Evolutionary conservation across 306 rosid species (phyloP), one percentile per base, ranked within the genome.

Genomic region (Gastrolobium bilobum): DNA sequence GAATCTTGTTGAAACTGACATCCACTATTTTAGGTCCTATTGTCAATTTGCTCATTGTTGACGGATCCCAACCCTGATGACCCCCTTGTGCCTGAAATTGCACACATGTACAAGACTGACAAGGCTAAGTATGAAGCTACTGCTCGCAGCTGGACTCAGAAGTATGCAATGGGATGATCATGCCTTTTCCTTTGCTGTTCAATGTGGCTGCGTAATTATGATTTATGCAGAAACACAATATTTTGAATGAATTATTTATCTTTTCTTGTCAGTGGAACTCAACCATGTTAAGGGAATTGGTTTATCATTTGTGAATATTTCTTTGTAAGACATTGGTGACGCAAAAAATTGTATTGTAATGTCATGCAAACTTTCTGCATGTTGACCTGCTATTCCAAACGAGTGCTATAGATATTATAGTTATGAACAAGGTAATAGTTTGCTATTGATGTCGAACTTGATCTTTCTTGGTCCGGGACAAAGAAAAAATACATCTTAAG

Each of bases 61-160:
- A 93, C 97, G 3, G 95, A 91, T 76, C 97, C 97, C 79, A 93
- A 90, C 82, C 97, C 98, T 0, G 97, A 93, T 9, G 98, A 93
- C 68, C 98, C 96, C 0, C 97, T 90, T 47, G 93, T 91, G 66
- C 98, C 96, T 4, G 96, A 93, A 82, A 93, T 93, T 35, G 98
- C 97, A 1, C 98, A 91, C 87, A 93, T 93, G 95, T 93, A 91
- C 86, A 93, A 93, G 93, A 84, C 90, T 0, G 97, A 93, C 87
- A 83, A 87, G 82, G 82, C 83, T 52, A 93, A 91, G 82, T 93
- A 91, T 60, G 98, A 93, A 80, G 69, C 93, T n/a, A 93, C 97
- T n/a, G 95, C 98, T 68, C 98, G 95, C 87, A 91, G 95, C 83
- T 93, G 98, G 97, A 86, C 97, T 6, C 95, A 91, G 79, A 93